Percentiles rank a stretch among this genome's conserved stretches.
Conservation (phyloP, 1,139 yeast species). For the Hyphopichia fennica region DNA sequence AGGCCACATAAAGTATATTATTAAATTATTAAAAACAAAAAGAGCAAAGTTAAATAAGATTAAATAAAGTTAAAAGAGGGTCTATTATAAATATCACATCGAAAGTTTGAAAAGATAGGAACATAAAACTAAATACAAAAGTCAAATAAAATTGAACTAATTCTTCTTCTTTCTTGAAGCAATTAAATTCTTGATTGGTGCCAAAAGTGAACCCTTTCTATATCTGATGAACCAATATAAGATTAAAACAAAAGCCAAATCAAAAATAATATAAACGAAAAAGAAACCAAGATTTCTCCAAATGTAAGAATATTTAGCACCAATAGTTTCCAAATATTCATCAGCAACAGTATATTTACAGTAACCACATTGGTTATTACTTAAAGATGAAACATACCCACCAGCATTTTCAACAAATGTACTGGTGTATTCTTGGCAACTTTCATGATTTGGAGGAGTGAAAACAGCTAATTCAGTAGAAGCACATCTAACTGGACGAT, state of each 20-base stretch:
- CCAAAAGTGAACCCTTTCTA: constrained; percentile 31
- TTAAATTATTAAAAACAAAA: too few relatives aligned
- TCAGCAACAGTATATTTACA: constrained; percentile 21
- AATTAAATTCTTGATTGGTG: not conserved
- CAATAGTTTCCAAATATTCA: constrained; percentile 17
- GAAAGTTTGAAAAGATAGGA: too few relatives aligned
- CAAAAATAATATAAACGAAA: constrained; percentile 18
- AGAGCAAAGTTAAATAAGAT: too few relatives aligned
- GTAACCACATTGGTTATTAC: constrained; percentile 16
- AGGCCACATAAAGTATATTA: too few relatives aligned
- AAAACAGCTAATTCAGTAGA: constrained; percentile 45
- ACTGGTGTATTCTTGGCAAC: constrained; percentile 26
- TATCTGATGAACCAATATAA: constrained; percentile 30
- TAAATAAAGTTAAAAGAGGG: too few relatives aligned
- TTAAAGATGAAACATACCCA: constrained; percentile 21
- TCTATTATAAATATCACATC: too few relatives aligned
- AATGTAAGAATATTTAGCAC: constrained; percentile 18
- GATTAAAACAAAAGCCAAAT: constrained; percentile 18
- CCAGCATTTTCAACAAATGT: constrained; percentile 20
- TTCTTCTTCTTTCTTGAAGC: not conserved
- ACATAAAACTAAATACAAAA: too few relatives aligned
- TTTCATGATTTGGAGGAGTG: constrained; percentile 41
- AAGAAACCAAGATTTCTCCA: constrained; percentile 28
- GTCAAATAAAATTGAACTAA: too few relatives aligned
- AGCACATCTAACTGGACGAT: constrained; percentile 35